phyloP scores from a whole-genome alignment of 805 yeast genomes.

The Candida jianshihensis region DNA sequence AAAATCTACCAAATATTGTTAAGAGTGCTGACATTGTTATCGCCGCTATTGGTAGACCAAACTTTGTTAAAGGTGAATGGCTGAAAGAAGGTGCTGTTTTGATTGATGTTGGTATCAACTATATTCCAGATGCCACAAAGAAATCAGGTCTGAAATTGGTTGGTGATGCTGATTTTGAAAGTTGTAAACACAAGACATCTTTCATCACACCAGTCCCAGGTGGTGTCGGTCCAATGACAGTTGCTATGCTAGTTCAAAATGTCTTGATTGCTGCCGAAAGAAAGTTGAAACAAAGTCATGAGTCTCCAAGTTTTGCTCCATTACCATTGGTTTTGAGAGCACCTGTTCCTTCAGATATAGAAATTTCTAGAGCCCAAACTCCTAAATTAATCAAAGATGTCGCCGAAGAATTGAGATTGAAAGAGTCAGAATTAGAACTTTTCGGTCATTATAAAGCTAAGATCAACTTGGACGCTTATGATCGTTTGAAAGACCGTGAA shows the following conservation, averaged over 20 bases:
- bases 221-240: slow-evolving; percentile 92
- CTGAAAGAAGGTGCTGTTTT: slow-evolving; percentile 60
- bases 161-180: slow-evolving; percentile 69
- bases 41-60: slow-evolving; percentile 69
- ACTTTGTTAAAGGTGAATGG: slow-evolving; percentile 71
- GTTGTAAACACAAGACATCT: slow-evolving; percentile 48
- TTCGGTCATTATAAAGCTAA: slow-evolving; percentile 75
- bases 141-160: slow-evolving; percentile 67
- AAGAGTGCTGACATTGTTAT: slow-evolving; percentile 67
- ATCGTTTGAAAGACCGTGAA: slow-evolving; percentile 50
- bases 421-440: slow-evolving; percentile 63
- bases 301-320: slow-evolving; percentile 34
- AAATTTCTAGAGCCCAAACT: slow-evolving; percentile 66
- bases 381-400: slow-evolving; percentile 66
- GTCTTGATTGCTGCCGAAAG: slow-evolving; percentile 63
- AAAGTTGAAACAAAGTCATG: slow-evolving; percentile 22
- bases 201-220: slow-evolving; percentile 86
- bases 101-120: slow-evolving; percentile 81
- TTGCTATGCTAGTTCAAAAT: slow-evolving; percentile 71
- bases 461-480: slow-evolving; percentile 55
- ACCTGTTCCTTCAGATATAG: slow-evolving; percentile 80
- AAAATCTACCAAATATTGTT: slow-evolving; percentile 43
- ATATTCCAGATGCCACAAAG: slow-evolving; percentile 54
- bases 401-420: slow-evolving; percentile 63
- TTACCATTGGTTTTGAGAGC: slow-evolving; percentile 45